phyloP scores from a whole-genome alignment of 2,329 filamentous ascomycete species.

The Aspergillus phoenicis region DNA sequence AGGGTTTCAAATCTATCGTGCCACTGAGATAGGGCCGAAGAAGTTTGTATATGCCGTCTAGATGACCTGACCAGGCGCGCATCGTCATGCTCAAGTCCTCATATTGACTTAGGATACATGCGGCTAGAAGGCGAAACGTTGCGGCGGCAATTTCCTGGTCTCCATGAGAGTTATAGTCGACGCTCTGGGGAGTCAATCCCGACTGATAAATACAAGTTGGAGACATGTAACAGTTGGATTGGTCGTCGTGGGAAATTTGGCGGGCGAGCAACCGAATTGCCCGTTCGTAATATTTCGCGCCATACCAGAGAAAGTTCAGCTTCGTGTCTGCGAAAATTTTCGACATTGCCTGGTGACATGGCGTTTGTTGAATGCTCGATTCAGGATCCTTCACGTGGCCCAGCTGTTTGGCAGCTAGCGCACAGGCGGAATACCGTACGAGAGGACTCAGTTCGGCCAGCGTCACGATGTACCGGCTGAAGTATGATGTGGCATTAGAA shows the following conservation, averaged over 20 bases:
- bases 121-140: too few relatives aligned
- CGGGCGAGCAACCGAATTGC: slow-evolving; percentile 21
- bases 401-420: slow-evolving; percentile 22
- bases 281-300: slow-evolving; percentile 25
- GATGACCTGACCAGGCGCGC: too few relatives aligned
- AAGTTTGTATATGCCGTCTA: too few relatives aligned
- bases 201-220: too few relatives aligned
- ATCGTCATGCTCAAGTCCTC: too few relatives aligned
- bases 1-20: background rate
- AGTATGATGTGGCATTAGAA: slow-evolving; percentile 16
- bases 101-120: too few relatives aligned
- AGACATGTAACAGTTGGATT: background rate
- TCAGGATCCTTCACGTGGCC: slow-evolving; percentile 19
- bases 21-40: too few relatives aligned
- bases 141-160: too few relatives aligned
- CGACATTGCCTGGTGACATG: too few relatives aligned
- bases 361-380: slow-evolving; percentile 4
- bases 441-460: slow-evolving; percentile 3
- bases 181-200: too few relatives aligned
- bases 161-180: too few relatives aligned
- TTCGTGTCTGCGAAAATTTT: slow-evolving; percentile 10
- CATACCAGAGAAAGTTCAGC: slow-evolving; percentile 23
- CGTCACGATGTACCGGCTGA: slow-evolving; percentile 18
- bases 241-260: slow-evolving; percentile 14
- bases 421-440: slow-evolving; percentile 23